phyloP scores from a whole-genome alignment of 495 filamentous ascomycete species.

The Daldinia concentrica region DNA sequence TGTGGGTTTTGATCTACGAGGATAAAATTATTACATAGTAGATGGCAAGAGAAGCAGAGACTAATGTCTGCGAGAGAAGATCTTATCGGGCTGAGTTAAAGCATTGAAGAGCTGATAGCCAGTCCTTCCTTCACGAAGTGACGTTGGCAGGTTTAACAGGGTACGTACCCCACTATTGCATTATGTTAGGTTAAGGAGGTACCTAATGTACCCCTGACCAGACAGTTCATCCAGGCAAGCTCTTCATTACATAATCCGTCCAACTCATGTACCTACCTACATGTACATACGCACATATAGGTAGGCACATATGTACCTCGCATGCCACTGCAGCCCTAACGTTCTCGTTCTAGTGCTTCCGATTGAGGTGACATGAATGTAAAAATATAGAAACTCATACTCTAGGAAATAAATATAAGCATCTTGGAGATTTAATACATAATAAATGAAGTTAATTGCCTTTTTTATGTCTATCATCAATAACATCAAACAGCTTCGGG shows the following conservation, averaged over 20 bases:
- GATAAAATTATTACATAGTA: conserved; percentile 5
- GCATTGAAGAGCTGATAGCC: conserved; percentile 15
- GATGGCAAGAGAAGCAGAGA: not conserved
- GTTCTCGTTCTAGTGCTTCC: not conserved
- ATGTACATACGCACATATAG: not conserved
- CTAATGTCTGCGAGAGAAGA: conserved; percentile 6
- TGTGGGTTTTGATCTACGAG: conserved; percentile 14
- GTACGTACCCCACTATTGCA: not conserved
- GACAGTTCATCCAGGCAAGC: not conserved
- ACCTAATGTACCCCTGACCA: too few relatives aligned
- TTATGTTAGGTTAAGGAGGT: not conserved
- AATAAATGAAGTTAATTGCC: too few relatives aligned
- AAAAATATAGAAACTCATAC: not conserved
- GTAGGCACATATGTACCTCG: not conserved
- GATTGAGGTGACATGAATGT: not conserved
- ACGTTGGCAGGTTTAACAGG: conserved; percentile 20
- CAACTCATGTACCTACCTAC: not conserved
- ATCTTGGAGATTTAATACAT: not conserved
- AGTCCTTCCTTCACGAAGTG: conserved; percentile 26
- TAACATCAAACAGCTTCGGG: too few relatives aligned
- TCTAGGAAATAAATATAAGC: not conserved
- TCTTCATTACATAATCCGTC: not conserved
- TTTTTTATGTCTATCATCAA: too few relatives aligned
- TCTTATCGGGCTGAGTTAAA: conserved; percentile 16
- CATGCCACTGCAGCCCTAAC: not conserved